These are phyloP conservation scores for Trifolium repens DNA, from an alignment of 306 rosid species.

Conservation along the genomic window DNA sequence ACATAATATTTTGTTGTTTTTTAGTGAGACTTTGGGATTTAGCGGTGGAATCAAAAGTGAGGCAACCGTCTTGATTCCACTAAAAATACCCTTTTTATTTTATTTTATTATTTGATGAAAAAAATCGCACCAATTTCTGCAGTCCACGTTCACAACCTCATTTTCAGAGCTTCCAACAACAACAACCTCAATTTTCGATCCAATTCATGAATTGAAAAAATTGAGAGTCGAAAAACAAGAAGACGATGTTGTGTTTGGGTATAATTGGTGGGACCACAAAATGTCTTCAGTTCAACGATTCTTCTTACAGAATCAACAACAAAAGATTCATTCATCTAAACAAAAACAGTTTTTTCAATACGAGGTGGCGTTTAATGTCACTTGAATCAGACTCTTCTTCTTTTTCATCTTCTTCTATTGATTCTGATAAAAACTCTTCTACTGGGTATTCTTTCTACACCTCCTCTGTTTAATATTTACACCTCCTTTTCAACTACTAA, in stretches of 20 bases:
- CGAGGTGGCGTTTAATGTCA: constrained; percentile 58
- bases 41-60: constrained; percentile 33
- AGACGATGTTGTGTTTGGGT: constrained; percentile 55
- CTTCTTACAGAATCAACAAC: constrained; percentile 34
- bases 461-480: background rate
- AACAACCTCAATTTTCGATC: background rate
- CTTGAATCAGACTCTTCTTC: constrained; percentile 59
- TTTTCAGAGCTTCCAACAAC: background rate
- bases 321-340: constrained; percentile 36
- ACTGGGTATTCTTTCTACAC: constrained; percentile 53
- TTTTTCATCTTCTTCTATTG: constrained; percentile 64
- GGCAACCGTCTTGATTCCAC: constrained; percentile 38
- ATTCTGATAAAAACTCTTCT: constrained; percentile 63
- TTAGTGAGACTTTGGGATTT: constrained; percentile 18
- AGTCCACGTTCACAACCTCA: constrained; percentile 11
- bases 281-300: constrained; percentile 30
- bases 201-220: background rate
- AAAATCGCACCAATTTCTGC: constrained; percentile 10
- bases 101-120: background rate
- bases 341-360: constrained; percentile 27
- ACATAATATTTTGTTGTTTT: background rate
- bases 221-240: constrained; percentile 19
- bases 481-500: background rate
- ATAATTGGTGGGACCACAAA: constrained; percentile 45
- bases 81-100: constrained; percentile 25